Base-by-base conservation (phyloP, 176 grass and related monocot species). In the Elymus sibiricus region DNA sequence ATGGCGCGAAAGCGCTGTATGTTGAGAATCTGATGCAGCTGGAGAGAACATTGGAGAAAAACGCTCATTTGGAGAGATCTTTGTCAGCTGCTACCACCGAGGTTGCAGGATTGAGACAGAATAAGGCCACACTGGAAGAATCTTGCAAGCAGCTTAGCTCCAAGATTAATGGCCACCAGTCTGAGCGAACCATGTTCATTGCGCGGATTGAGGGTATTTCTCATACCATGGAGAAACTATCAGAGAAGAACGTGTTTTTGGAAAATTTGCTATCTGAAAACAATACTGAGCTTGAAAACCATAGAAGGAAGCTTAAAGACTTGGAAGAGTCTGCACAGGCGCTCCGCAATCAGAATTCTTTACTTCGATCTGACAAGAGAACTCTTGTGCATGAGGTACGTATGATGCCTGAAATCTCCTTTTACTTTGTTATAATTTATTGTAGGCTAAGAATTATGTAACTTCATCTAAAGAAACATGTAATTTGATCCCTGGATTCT, bases 181-280 rank as follows among this genome's bases (percentile, higher is more conserved):
- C 89, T 69, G 94, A 97, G 60, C 85, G 90, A 42, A 28, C 87
- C 79, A 85, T 97, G 77, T 77, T 97, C 43, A 78, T 94, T 70
- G 82, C 92, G n/a, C 83, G 85, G 79, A 85, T 94, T 64, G 90
- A 97, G 44, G 83, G 88, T 19, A 85, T 90, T 70, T 80, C 92
- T 92, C 86, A 85, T 78, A 93, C 93, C 22, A 96, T 99, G 64
- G 94, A 94, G 80, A 96, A 90, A 55, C 77, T 99, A 29, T 86
- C 89, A 13, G 79, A 67, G 76, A 91, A 94, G 81, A 99, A 99
- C 14, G 85, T 89, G 35, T 87, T 93, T 68, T 87, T 99, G 68
- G 94, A 99, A 86, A 96, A 92, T 78, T 88, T 93, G 29, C 82
- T 99, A 81, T 92, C 84, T 37, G 92, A 93, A 39, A 88, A 90